Conservation (phyloP, 208 protist species). For the Acanthamoeba royreba region DNA sequence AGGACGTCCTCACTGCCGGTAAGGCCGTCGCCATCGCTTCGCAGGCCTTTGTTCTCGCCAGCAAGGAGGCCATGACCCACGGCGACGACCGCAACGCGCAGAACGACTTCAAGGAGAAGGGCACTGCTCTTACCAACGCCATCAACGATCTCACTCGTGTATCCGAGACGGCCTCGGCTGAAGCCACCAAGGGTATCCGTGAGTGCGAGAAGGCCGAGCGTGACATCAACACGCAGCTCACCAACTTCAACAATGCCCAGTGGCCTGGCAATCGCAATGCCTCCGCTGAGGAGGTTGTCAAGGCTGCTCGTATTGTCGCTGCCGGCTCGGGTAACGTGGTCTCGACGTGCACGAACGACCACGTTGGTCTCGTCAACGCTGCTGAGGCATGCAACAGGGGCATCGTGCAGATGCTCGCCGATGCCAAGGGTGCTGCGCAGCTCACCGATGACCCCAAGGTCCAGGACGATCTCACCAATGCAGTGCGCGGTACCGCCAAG, state of each 20-base stretch:
- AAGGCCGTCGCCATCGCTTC: constrained; percentile 35
- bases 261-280: neutral
- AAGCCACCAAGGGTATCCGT: constrained; percentile 33
- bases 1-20: constrained; percentile 32
- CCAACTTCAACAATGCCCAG: neutral
- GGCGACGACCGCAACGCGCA: constrained; percentile 10
- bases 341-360: constrained; percentile 43
- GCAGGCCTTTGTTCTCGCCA: neutral
- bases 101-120: neutral
- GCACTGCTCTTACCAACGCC: neutral
- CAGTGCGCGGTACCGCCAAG: neutral
- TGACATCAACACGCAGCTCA: neutral
- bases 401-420: constrained; percentile 15
- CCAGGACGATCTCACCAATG: neutral
- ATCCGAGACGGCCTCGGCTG: constrained; percentile 11
- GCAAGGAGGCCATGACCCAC: constrained; percentile 48
- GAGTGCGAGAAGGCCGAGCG: constrained; percentile 40
- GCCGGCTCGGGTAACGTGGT: constrained; percentile 30
- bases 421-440: neutral
- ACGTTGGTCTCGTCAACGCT: constrained; percentile 10
- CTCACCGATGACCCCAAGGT: constrained; percentile 41
- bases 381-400: neutral
- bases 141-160: constrained; percentile 15
- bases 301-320: neutral
- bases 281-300: constrained; percentile 26